A percentile compares a stretch with the other conserved stretches of the same genome.
These are phyloP conservation scores for Fragaria iinumae DNA, from an alignment of 306 rosid genomes.

Conservation along the genomic window DNA sequence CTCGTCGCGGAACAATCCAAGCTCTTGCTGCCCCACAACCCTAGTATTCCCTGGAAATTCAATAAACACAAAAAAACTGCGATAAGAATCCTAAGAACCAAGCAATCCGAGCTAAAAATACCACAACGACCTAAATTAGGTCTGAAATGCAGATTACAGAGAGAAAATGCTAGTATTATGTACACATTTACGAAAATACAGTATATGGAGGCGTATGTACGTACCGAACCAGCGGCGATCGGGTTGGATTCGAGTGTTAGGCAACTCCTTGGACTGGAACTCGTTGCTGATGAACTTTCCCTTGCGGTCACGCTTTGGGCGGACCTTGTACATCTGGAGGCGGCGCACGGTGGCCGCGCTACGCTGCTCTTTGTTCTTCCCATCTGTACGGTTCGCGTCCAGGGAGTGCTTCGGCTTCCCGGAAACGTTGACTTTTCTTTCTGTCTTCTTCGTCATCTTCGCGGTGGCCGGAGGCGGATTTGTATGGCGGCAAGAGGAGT, in stretches of 20 bases:
- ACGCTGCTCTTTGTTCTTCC: slow-evolving; percentile 42
- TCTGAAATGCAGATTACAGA: too few relatives aligned
- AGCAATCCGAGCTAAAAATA: neutral
- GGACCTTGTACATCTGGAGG: slow-evolving; percentile 77
- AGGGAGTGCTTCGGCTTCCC: slow-evolving; percentile 91
- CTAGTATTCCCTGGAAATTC: slow-evolving; percentile 59
- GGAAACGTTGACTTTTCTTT: slow-evolving; percentile 61
- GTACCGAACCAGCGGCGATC: slow-evolving; percentile 87
- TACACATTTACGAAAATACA: neutral
- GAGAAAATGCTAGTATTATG: too few relatives aligned
- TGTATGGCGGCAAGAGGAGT: too few relatives aligned
- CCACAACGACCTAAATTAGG: too few relatives aligned
- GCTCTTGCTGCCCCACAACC: slow-evolving; percentile 77
- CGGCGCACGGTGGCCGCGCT: slow-evolving; percentile 88
- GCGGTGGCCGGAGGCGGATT: neutral
- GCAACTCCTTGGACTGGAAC: slow-evolving; percentile 68
- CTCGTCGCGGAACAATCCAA: slow-evolving; percentile 79
- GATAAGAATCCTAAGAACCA: neutral
- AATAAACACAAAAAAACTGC: neutral
- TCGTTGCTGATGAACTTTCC: slow-evolving; percentile 64
- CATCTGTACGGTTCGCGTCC: slow-evolving; percentile 65
- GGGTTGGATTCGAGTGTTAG: slow-evolving; percentile 80
- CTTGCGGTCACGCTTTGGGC: slow-evolving; percentile 59
- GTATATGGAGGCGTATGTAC: neutral
- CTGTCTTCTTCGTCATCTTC: slow-evolving; percentile 73